Evolutionary conservation across 305 asterid genomes (phyloP), one percentile per base, ranked within the genome.

Genomic region (Nicotiana rustica): DNA sequence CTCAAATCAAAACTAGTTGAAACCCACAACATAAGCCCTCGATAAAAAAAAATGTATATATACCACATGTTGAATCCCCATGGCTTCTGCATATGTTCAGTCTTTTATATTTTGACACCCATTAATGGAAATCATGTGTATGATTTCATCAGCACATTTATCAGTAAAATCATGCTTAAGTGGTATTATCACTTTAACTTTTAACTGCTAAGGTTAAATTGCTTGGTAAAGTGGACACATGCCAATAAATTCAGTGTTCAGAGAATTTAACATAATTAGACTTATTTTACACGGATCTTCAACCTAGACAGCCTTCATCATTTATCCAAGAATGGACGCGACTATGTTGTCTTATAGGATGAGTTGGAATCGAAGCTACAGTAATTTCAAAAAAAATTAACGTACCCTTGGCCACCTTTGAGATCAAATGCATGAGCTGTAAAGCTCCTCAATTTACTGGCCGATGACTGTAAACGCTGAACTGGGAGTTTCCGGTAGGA

Each of bases 331-430:
- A 52, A 68, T n/a, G 55, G 38, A 36, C 17, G 1, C 5, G 56
- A 36, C 77, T 36, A 68, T 68, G 33, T 9, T 38, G 56, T 38
- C 57, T 38, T 17, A 38, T 2, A 3, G 3, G 35, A 69, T 4
- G 77, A 69, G 10, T 69, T 38, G 10, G n/a, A 69, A 41, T 18
- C 33, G 61, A 71, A 71, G 49, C 49, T 41, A 41, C 18, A 19
- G 5, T 21, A 71, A 71, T 33, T 36, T 69, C 4, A 33, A 33
- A 21, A 13, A 49, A 78, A 59, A 61, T 18, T 73, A 0, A 47
- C 84, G 77, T 91, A 95, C 98, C 97, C 93, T 89, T 89, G 82
- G 17, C 88, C 95, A 19, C 90, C 91, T 87, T 88, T 91, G 86
- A 88, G 78, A 82, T 92, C 95, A 82, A 89, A 80, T 19, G 93